Conservation (phyloP, 176 grass and related monocot species). For the Aegilops sharonensis region DNA sequence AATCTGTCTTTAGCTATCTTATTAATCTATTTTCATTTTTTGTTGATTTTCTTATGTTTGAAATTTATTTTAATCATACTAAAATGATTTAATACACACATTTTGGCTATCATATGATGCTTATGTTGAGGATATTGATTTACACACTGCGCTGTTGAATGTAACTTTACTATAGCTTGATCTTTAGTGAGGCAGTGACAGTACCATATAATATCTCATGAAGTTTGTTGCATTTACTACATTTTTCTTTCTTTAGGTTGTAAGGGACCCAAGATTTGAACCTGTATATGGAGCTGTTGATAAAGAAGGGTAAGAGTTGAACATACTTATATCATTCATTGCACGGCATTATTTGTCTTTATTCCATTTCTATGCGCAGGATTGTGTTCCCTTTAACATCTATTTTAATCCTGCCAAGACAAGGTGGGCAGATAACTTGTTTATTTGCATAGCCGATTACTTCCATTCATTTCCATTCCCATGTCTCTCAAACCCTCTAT, state of each 20-base stretch:
- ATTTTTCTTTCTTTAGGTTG: slow-evolving; percentile 41
- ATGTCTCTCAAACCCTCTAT: neutral
- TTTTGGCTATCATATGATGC: neutral
- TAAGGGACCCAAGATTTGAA: slow-evolving; percentile 85
- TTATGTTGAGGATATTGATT: neutral
- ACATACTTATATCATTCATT: neutral
- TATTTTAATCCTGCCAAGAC: neutral
- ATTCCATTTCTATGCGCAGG: neutral
- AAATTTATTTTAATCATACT: neutral
- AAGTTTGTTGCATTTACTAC: neutral
- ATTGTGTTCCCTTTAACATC: neutral
- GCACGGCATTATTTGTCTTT: neutral
- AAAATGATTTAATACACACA: neutral
- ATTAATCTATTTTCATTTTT: neutral
- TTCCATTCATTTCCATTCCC: neutral
- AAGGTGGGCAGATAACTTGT: neutral
- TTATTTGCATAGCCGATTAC: neutral
- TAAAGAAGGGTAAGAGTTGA: slow-evolving; percentile 67
- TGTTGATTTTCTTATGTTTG: neutral
- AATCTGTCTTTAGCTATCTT: neutral
- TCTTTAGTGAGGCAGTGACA: neutral
- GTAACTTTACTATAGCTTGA: neutral
- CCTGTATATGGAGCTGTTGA: slow-evolving; percentile 74
- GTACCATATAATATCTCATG: neutral
- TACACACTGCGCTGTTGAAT: neutral